Percentiles rank a stretch among this genome's conserved stretches.
Evolutionary conservation across 371 early-diverging fungal genomes (phyloP).

Genomic region (Quaeritorhiza haematococci): DNA sequence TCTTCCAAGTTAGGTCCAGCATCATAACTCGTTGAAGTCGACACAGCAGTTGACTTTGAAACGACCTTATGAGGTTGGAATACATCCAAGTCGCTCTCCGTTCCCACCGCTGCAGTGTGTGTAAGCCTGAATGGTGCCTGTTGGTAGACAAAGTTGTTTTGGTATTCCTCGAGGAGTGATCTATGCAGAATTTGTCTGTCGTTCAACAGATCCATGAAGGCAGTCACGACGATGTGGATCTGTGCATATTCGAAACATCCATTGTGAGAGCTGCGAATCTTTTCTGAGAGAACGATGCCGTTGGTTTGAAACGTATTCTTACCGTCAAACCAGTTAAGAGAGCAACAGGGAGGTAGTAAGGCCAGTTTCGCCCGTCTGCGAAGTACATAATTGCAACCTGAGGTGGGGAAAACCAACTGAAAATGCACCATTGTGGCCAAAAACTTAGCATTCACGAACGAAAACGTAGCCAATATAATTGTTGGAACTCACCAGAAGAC

Average conservation of each 20-base stretch:
- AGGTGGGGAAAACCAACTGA: conserved; percentile 14
- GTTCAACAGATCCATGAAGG: conserved; percentile 3
- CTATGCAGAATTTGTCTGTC: conserved; percentile 12
- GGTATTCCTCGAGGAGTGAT: conserved; percentile 17
- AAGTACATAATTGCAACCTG: conserved; percentile 11
- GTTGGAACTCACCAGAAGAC: conserved; percentile 12
- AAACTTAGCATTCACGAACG: no score
- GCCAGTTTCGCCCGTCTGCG: conserved; percentile 8
- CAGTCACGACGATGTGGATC: conserved; percentile 6
- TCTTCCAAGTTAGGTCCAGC: no score
- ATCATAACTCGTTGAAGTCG: no score
- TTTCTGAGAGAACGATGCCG: no score
- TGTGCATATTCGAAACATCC: not conserved
- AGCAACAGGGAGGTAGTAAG: conserved; percentile 2
- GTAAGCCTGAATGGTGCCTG: no score
- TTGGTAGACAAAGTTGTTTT: no score
- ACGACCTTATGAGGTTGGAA: no score
- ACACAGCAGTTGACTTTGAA: no score
- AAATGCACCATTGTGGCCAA: no score
- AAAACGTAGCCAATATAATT: no score
- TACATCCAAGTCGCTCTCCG: no score
- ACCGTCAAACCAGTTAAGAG: conserved; percentile 3
- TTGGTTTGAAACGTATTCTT: not conserved
- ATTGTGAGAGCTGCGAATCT: not conserved
- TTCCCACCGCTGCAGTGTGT: no score